These are phyloP conservation scores for Aphanomyces cochlioides DNA, from an alignment of 352 stramenopile genomes.

Conservation along the genomic window DNA sequence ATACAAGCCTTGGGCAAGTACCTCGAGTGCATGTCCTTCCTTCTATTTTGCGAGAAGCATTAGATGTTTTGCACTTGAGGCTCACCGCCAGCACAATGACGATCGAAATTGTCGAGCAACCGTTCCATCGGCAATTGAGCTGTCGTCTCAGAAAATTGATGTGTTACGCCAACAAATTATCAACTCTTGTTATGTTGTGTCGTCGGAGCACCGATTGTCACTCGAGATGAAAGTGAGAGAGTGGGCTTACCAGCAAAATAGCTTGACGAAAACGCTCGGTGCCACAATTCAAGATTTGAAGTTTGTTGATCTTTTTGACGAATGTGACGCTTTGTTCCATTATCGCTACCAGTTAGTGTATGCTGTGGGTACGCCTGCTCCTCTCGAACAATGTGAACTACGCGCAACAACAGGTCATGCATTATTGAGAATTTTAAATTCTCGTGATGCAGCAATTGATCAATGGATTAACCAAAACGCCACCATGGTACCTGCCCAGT, in stretches of 20 bases:
- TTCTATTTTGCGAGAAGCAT: conserved; percentile 58
- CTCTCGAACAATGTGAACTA: conserved; percentile 46
- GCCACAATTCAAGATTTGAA: conserved; percentile 45
- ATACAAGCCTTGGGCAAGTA: conserved; percentile 36
- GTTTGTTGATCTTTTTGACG: conserved; percentile 82
- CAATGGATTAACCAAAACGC: background rate
- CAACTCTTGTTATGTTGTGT: conserved; percentile 60
- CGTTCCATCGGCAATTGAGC: conserved; percentile 60
- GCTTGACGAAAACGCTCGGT: conserved; percentile 30
- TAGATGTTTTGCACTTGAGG: conserved; percentile 57
- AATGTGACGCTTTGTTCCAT: conserved; percentile 82
- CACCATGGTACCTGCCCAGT: background rate
- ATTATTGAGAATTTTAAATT: conserved; percentile 44
- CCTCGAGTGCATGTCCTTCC: conserved; percentile 62
- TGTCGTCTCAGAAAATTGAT: conserved; percentile 35
- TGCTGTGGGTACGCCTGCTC: conserved; percentile 49
- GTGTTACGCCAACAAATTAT: conserved; percentile 41
- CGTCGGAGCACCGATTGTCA: conserved; percentile 86
- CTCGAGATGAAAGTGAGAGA: conserved; percentile 80
- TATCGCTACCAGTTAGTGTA: conserved; percentile 89
- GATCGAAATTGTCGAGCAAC: conserved; percentile 52
- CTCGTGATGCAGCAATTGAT: conserved; percentile 39
- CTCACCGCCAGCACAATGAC: conserved; percentile 45
- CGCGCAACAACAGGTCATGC: conserved; percentile 57
- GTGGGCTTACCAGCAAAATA: conserved; percentile 33